A percentile compares a stretch with the other conserved stretches of the same genome.
These are phyloP conservation scores for Excoecaria cochinchinensis DNA, from an alignment of 345 rosid genomes.

Conservation along the genomic window DNA sequence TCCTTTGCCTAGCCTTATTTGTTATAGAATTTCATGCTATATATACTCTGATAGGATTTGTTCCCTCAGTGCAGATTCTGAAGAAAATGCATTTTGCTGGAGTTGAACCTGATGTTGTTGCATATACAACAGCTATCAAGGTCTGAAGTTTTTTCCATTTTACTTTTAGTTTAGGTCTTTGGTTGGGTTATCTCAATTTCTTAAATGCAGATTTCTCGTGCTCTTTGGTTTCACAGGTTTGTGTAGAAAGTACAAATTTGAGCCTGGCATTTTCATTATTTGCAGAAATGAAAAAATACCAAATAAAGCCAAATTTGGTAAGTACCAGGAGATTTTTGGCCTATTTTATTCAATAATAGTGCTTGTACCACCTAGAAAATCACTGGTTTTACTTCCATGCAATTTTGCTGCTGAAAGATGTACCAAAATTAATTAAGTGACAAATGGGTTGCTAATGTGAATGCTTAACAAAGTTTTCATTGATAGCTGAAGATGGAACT, in stretches of 20 bases:
- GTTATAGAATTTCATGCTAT: not conserved
- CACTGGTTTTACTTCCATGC: not conserved
- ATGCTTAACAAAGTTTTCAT: not conserved
- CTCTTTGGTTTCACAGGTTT: conserved; percentile 50
- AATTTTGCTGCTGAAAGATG: conserved; percentile 1
- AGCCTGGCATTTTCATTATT: conserved; percentile 75
- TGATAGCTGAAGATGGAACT: not conserved
- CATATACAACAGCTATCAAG: conserved; percentile 92
- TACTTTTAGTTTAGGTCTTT: conserved; percentile 3
- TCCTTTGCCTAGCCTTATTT: not conserved
- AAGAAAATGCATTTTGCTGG: conserved; percentile 66
- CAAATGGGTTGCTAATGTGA: not conserved
- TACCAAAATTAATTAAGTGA: not conserved
- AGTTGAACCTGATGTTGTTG: conserved; percentile 80
- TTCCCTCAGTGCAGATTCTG: conserved; percentile 67
- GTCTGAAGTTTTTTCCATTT: conserved; percentile 31
- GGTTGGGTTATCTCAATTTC: conserved; percentile 12
- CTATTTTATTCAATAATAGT: not conserved
- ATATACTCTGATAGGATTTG: conserved; percentile 30
- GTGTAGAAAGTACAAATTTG: conserved; percentile 55
- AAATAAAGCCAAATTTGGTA: conserved; percentile 79
- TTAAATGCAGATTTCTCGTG: conserved; percentile 13
- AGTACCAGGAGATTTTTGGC: conserved; percentile 14
- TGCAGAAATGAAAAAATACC: conserved; percentile 76
- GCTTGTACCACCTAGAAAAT: not conserved